These are phyloP conservation scores for Pleurotus ostreatus DNA, from an alignment of 768 basidiomycete genomes.

Conservation along the genomic window DNA sequence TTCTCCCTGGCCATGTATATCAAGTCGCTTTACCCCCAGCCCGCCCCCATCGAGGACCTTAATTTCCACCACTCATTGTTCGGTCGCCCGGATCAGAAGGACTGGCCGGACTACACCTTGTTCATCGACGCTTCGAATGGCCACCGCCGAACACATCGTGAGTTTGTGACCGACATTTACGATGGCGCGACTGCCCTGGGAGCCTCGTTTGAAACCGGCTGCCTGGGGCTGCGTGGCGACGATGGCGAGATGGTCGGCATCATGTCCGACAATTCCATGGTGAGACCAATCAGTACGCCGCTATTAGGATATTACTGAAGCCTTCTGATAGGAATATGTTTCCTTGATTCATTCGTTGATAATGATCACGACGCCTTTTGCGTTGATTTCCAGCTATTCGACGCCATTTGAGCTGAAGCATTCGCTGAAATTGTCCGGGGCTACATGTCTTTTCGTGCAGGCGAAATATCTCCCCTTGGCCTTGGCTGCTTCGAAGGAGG, in stretches of 20 bases:
- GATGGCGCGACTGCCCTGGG: constrained; percentile 57
- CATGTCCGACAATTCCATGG: constrained; percentile 65
- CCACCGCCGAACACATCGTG: constrained; percentile 36
- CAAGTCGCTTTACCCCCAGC: constrained; percentile 53
- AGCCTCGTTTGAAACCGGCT: constrained; percentile 42
- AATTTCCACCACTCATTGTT: constrained; percentile 58
- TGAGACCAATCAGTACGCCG: constrained; percentile 25
- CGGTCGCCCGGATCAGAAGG: constrained; percentile 46
- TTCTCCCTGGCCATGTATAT: constrained; percentile 38
- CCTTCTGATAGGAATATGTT: constrained; percentile 46
- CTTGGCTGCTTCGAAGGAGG: constrained; percentile 31
- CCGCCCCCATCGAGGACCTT: constrained; percentile 41
- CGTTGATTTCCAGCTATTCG: constrained; percentile 48
- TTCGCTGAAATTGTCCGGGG: constrained; percentile 39
- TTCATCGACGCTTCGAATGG: constrained; percentile 56
- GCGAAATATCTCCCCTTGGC: constrained; percentile 39
- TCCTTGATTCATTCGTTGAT: constrained; percentile 47
- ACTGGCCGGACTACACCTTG: constrained; percentile 52
- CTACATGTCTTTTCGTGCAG: constrained; percentile 52
- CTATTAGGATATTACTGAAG: neutral
- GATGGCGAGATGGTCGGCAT: constrained; percentile 63
- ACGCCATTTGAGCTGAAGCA: constrained; percentile 56
- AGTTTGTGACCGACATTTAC: constrained; percentile 47
- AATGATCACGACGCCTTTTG: constrained; percentile 46
- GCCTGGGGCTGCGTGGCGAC: constrained; percentile 45